Evolutionary conservation across 192 early-diverging fungal genomes (phyloP).

Genomic region (Obelidium mucronatum): DNA sequence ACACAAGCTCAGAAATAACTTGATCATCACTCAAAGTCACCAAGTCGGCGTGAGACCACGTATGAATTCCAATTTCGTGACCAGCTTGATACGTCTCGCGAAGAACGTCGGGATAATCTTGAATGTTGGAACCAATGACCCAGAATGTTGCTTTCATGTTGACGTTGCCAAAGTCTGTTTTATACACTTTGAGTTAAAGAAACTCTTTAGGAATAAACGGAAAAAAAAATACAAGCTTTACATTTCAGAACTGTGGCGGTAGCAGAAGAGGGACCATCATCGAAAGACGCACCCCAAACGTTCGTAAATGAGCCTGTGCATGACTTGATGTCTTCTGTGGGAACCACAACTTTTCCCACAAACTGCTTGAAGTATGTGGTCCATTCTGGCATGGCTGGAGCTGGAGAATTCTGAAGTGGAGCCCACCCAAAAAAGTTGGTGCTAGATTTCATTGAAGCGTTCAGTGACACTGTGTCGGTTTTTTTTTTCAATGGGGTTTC

Average conservation of each 20-base stretch:
- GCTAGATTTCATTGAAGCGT: no score
- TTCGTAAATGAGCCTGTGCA: neutral
- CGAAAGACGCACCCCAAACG: conserved; percentile 16
- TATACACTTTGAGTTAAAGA: neutral
- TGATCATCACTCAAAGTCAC: conserved; percentile 55
- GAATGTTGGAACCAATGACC: conserved; percentile 17
- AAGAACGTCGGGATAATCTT: neutral
- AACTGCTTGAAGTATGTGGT: neutral
- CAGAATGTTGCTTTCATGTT: conserved; percentile 2
- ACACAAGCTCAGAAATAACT: conserved; percentile 69
- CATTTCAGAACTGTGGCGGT: neutral
- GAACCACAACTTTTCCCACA: neutral
- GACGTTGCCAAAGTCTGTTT: neutral
- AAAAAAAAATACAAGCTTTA: neutral
- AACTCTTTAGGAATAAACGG: neutral
- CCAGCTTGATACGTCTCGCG: conserved; percentile 57
- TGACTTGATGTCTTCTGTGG: neutral
- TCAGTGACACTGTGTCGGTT: no score
- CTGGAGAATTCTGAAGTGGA: neutral
- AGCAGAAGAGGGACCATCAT: neutral
- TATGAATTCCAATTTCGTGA: conserved; percentile 62
- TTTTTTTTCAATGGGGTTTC: no score
- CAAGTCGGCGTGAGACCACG: conserved; percentile 65
- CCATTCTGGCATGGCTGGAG: neutral
- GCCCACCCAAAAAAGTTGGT: no score